Conservation (phyloP, 768 basidiomycete genomes). For the Trametopsis cervina region DNA sequence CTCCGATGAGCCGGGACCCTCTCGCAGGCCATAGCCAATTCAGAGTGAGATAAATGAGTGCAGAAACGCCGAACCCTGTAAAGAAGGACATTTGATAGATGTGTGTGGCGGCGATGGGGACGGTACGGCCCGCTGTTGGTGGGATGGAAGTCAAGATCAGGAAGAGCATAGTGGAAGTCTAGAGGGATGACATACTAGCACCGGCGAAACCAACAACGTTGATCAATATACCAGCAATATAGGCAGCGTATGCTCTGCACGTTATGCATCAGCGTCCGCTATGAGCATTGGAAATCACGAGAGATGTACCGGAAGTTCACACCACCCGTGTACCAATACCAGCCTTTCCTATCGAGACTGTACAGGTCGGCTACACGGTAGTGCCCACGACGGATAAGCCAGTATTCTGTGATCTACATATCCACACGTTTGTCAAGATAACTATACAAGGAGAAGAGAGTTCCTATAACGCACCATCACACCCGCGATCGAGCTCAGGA, state of each 20-base stretch:
- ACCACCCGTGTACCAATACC: slow-evolving; percentile 73
- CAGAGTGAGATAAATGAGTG: slow-evolving; percentile 52
- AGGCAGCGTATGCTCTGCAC: slow-evolving; percentile 54
- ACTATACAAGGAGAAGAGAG: not conserved
- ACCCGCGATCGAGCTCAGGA: slow-evolving; percentile 73
- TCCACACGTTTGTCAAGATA: not conserved
- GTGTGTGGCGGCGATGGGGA: slow-evolving; percentile 63
- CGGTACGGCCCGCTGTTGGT: slow-evolving; percentile 43
- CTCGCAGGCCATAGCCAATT: slow-evolving; percentile 56
- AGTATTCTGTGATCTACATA: slow-evolving; percentile 69
- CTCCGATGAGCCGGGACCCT: slow-evolving; percentile 28
- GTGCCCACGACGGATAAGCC: slow-evolving; percentile 61
- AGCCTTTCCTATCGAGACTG: slow-evolving; percentile 42
- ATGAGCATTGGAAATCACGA: not conserved
- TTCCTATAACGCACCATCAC: slow-evolving; percentile 51
- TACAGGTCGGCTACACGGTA: slow-evolving; percentile 73
- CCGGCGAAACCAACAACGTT: slow-evolving; percentile 81
- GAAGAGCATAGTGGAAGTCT: not conserved
- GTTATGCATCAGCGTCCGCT: not conserved
- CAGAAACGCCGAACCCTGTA: slow-evolving; percentile 71
- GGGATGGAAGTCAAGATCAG: not conserved
- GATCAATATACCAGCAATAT: slow-evolving; percentile 69
- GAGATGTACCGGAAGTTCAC: slow-evolving; percentile 55
- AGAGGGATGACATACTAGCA: slow-evolving; percentile 40
- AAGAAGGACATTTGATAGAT: slow-evolving; percentile 79